Conservation (phyloP, 106 monocot species). For the Phalaenopsis equestris region DNA sequence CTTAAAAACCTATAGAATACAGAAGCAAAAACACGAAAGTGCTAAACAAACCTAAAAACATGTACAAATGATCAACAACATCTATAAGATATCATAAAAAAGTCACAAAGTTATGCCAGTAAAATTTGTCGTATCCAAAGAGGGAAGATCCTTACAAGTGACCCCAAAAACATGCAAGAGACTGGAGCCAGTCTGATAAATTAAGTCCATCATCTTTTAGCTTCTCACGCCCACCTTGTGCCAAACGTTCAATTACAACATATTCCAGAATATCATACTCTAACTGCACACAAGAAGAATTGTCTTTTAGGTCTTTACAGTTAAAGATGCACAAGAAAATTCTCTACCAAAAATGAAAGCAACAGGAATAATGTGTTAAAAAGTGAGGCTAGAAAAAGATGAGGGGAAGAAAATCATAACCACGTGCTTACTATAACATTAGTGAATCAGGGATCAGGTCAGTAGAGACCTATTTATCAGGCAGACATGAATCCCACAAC, state of each 20-base stretch:
- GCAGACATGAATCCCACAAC: too few species aligned
- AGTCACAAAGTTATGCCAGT: neutral
- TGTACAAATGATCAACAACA: neutral
- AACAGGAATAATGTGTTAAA: neutral
- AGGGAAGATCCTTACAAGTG: constrained; percentile 61
- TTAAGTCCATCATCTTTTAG: constrained; percentile 98
- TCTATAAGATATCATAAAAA: neutral
- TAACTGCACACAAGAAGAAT: constrained; percentile 36
- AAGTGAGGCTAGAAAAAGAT: neutral
- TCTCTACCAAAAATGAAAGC: neutral
- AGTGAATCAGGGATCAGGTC: neutral
- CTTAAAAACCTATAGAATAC: neutral
- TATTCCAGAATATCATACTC: constrained; percentile 97
- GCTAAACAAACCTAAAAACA: neutral
- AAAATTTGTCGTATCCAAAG: neutral
- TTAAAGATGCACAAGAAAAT: neutral
- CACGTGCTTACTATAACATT: neutral
- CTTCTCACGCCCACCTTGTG: constrained; percentile 88
- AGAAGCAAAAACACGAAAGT: neutral
- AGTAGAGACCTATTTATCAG: neutral
- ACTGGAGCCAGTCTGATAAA: constrained; percentile 97
- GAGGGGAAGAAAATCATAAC: neutral
- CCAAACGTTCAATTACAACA: constrained; percentile 96
- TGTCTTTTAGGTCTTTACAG: neutral
- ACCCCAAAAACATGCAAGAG: constrained; percentile 99